phyloP scores from a whole-genome alignment of 2,329 filamentous ascomycete genomes.

The Trichoderma simmonsii region DNA sequence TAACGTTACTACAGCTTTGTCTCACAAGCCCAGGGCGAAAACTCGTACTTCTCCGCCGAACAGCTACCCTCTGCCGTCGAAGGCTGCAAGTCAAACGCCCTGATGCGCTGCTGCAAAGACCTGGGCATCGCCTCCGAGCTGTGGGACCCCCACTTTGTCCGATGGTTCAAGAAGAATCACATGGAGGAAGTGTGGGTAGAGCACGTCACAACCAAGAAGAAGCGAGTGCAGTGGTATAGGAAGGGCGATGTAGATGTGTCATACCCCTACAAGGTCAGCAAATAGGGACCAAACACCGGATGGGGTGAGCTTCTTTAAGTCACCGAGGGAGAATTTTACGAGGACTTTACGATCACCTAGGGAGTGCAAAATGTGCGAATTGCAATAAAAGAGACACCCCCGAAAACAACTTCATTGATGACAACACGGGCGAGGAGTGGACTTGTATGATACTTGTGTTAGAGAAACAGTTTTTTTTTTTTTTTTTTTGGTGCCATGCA shows the following conservation, averaged over 20 bases:
- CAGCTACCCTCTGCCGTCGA: slow-evolving; percentile 92
- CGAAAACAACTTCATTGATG: background rate
- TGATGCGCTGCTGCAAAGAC: slow-evolving; percentile 99
- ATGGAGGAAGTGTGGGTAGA: slow-evolving; percentile 86
- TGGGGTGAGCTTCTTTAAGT: background rate
- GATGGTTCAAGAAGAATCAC: slow-evolving; percentile 71
- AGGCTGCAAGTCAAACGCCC: slow-evolving; percentile 94
- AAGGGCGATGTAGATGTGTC: slow-evolving; percentile 71
- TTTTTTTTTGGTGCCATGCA: background rate
- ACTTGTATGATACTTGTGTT: slow-evolving; percentile 20
- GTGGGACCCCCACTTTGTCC: slow-evolving; percentile 92
- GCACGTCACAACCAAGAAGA: slow-evolving; percentile 82
- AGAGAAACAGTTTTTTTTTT: background rate
- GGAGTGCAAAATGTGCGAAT: background rate
- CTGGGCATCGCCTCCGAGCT: slow-evolving; percentile 90
- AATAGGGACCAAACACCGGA: slow-evolving; percentile 13
- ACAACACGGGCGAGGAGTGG: background rate
- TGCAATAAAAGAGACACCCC: background rate
- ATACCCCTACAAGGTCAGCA: slow-evolving; percentile 53
- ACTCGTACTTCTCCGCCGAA: slow-evolving; percentile 87
- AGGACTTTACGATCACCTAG: background rate
- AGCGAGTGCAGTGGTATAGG: slow-evolving; percentile 79
- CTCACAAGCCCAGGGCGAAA: slow-evolving; percentile 88
- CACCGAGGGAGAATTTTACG: background rate
- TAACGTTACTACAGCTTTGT: slow-evolving; percentile 62